Evolutionary conservation across 257 asterid genomes (phyloP).

Genomic region (Penstemon eatonii): DNA sequence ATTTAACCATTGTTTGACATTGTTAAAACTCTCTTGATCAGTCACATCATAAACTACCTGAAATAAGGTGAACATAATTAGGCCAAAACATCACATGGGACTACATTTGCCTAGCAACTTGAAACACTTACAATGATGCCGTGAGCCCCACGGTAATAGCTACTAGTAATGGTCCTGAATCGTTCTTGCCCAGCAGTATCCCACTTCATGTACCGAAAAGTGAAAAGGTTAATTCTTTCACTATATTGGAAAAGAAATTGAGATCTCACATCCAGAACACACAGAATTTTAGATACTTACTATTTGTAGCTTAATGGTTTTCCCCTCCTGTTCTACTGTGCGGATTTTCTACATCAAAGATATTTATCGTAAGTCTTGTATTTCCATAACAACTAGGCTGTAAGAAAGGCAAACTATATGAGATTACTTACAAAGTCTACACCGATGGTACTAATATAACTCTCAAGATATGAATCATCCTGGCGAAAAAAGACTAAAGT

Average conservation of each 20-base stretch:
- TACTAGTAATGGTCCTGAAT: conserved; percentile 84
- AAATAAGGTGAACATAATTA: conserved; percentile 13
- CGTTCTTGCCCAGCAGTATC: conserved; percentile 97
- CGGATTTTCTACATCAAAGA: conserved; percentile 67
- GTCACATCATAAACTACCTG: conserved; percentile 80
- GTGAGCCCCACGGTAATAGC: conserved; percentile 94
- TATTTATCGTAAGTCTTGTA: no score
- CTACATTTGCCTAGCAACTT: no score
- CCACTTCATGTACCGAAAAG: conserved; percentile 48
- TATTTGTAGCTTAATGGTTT: conserved; percentile 86
- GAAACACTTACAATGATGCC: conserved; percentile 68
- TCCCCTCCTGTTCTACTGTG: conserved; percentile 88
- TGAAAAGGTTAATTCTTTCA: background rate
- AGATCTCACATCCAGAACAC: background rate
- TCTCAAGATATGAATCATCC: conserved; percentile 88
- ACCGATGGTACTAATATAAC: conserved; percentile 91
- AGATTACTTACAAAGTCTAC: conserved; percentile 81
- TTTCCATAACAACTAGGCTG: no score
- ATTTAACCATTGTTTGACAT: conserved; percentile 83
- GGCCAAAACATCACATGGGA: background rate
- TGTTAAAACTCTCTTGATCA: conserved; percentile 79
- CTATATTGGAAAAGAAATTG: no score
- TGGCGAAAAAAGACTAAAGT: conserved; percentile 27
- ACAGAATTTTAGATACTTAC: conserved; percentile 34
- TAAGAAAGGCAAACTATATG: background rate